Evolutionary conservation across 2,329 filamentous ascomycete genomes (phyloP).

Genomic region (Fonsecaea pugnacius): DNA sequence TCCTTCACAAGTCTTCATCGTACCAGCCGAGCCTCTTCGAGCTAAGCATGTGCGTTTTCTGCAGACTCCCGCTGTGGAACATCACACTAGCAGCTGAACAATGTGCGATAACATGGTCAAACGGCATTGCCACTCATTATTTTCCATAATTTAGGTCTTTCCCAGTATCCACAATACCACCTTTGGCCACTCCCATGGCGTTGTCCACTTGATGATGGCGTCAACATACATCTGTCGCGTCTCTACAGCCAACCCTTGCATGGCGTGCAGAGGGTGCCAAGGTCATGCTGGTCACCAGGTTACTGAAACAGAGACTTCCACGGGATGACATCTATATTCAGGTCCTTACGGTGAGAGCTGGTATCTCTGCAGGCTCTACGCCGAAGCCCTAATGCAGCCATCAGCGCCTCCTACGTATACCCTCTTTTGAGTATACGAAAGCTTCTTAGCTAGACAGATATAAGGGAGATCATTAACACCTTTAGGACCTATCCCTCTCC

Average conservation of each 20-base stretch:
- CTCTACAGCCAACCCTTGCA: constrained; percentile 17
- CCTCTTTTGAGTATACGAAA: constrained; percentile 5
- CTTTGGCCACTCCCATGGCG: constrained; percentile 8
- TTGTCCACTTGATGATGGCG: constrained; percentile 19
- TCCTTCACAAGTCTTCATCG: not conserved
- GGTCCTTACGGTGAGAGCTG: not conserved
- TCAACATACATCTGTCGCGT: constrained; percentile 22
- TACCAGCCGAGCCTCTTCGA: constrained; percentile 6
- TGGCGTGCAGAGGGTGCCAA: constrained; percentile 23
- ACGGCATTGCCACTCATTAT: constrained; percentile 23
- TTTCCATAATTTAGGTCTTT: constrained; percentile 10
- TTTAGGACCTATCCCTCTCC: not conserved
- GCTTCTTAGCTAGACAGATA: not conserved
- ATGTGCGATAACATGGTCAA: constrained; percentile 16
- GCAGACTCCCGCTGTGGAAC: constrained; percentile 22
- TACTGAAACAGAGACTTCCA: constrained; percentile 4
- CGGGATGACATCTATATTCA: constrained; percentile 12
- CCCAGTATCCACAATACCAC: constrained; percentile 19
- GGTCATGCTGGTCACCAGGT: constrained; percentile 15
- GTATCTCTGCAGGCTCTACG: not conserved
- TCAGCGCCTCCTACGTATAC: constrained; percentile 30
- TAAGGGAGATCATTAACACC: constrained; percentile 1
- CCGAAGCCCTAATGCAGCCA: constrained; percentile 19
- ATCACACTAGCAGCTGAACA: not conserved
- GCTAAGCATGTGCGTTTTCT: constrained; percentile 31